Evolutionary conservation across 2,329 filamentous ascomycete genomes (phyloP).

Genomic region (Ciborinia camelliae): DNA sequence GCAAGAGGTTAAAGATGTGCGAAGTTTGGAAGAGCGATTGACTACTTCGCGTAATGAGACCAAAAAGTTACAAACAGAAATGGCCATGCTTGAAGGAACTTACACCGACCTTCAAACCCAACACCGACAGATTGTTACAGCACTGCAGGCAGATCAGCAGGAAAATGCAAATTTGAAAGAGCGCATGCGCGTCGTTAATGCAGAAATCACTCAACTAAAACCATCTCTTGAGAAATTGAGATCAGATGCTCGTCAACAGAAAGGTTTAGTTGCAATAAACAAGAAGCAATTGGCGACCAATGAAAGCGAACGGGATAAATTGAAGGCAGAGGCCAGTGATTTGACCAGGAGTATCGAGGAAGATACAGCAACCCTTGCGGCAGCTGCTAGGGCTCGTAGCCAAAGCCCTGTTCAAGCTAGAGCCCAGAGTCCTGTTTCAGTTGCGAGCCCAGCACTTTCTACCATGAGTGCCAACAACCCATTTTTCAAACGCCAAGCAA

Average conservation of each 20-base stretch:
- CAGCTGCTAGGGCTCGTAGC: conserved; percentile 40
- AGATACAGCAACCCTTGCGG: conserved; percentile 50
- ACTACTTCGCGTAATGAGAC: conserved; percentile 73
- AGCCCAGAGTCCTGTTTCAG: conserved; percentile 42
- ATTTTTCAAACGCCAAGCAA: conserved; percentile 71
- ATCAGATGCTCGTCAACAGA: conserved; percentile 89
- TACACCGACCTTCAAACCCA: conserved; percentile 80
- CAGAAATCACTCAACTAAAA: conserved; percentile 78
- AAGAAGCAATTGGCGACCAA: conserved; percentile 94
- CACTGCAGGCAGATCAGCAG: conserved; percentile 80
- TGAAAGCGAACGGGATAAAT: conserved; percentile 82
- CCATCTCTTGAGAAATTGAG: conserved; percentile 91
- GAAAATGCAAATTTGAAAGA: conserved; percentile 86
- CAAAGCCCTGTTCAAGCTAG: conserved; percentile 31
- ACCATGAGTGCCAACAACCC: conserved; percentile 82
- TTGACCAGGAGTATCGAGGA: conserved; percentile 62
- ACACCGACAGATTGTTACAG: conserved; percentile 70
- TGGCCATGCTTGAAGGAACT: conserved; percentile 75
- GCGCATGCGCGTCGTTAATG: conserved; percentile 77
- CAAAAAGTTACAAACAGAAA: conserved; percentile 78
- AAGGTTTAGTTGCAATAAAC: conserved; percentile 94
- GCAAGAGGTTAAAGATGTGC: conserved; percentile 85
- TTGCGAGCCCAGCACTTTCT: conserved; percentile 68
- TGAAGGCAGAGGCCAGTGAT: conserved; percentile 74
- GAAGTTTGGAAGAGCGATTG: conserved; percentile 79